Evolutionary conservation across 495 filamentous ascomycete genomes (phyloP).

Genomic region (Glutinoglossum americanum): DNA sequence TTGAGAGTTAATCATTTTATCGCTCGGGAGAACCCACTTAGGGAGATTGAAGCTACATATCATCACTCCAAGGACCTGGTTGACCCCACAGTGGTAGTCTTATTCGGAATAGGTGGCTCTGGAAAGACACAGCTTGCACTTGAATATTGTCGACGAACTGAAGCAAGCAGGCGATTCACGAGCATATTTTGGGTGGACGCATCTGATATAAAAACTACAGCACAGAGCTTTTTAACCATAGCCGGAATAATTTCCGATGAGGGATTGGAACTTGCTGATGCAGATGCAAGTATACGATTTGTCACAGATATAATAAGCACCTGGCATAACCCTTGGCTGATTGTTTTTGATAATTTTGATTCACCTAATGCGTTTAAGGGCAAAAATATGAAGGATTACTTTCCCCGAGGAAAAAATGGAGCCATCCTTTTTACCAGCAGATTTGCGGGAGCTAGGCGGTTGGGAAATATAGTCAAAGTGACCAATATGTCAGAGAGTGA

Average conservation of each 20-base stretch:
- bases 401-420: conserved; percentile 8
- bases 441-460: neutral
- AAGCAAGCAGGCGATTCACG: conserved; percentile 4
- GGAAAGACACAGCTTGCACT: conserved; percentile 19
- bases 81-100: conserved; percentile 6
- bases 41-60: neutral
- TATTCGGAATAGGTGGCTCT: conserved; percentile 16
- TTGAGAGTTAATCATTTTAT: neutral
- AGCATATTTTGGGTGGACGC: conserved; percentile 18
- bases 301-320: conserved; percentile 7
- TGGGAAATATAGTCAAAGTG: conserved; percentile 4
- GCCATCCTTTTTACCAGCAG: conserved; percentile 13
- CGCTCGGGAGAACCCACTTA: neutral
- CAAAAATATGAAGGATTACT: conserved; percentile 8
- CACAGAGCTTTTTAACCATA: conserved; percentile 5
- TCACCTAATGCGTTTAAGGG: conserved; percentile 11
- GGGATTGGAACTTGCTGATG: neutral
- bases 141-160: conserved; percentile 12
- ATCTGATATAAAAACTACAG: conserved; percentile 4
- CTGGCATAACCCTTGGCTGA: conserved; percentile 11
- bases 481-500: conserved; percentile 9
- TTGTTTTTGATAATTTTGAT: conserved; percentile 20
- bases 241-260: conserved; percentile 2
- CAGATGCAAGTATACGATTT: conserved; percentile 6
- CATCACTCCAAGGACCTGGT: neutral